Percentiles rank a stretch among this genome's conserved stretches.
phyloP scores from a whole-genome alignment of 257 asterid species.

The Solanum tarapatanum region DNA sequence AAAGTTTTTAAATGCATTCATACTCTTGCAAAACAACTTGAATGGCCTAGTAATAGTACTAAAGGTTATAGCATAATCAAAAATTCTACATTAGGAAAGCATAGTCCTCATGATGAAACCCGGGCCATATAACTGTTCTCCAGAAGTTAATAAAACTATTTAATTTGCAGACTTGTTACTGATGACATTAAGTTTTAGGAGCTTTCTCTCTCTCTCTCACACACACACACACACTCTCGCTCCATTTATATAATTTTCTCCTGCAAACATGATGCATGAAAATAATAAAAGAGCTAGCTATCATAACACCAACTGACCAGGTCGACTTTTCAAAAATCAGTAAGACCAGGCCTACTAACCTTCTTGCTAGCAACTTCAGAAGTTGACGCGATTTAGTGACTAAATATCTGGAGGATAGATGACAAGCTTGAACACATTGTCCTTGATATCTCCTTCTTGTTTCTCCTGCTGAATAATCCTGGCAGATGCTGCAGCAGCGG shows the following conservation, averaged over 20 bases:
- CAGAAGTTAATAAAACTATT: background rate
- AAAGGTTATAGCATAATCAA: background rate
- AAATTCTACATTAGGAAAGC: background rate
- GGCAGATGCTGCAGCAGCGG: conserved; percentile 16
- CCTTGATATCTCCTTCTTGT: background rate
- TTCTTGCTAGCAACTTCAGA: background rate
- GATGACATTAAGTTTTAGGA: background rate
- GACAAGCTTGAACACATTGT: conserved; percentile 10
- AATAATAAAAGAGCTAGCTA: background rate
- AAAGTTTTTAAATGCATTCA: background rate
- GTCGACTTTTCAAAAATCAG: background rate
- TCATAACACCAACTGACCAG: background rate
- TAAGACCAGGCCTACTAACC: background rate
- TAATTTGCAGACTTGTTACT: background rate
- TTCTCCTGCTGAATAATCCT: conserved; percentile 7
- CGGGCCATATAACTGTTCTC: background rate
- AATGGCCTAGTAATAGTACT: background rate
- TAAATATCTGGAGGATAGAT: conserved; percentile 20
- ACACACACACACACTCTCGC: background rate
- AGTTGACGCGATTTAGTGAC: background rate
- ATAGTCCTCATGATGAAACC: background rate
- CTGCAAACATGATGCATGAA: background rate
- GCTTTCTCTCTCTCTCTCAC: background rate
- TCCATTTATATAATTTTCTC: background rate
- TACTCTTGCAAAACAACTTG: background rate